Conservation (phyloP, 164 flowering plant species). For the Hamamelis virginiana region DNA sequence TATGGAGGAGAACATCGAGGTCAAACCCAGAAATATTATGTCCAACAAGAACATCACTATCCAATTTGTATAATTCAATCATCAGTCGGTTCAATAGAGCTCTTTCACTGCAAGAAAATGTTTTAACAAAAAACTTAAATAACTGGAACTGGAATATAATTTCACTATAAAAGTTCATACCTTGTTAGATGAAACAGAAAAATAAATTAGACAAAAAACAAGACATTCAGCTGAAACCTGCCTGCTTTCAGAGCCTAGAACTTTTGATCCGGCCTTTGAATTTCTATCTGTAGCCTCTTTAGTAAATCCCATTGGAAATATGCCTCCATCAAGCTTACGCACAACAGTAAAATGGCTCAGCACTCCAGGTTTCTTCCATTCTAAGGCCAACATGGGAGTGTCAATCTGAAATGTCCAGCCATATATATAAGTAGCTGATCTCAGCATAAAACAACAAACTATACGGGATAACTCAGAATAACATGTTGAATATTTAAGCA, state of each 20-base stretch:
- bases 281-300: conserved; percentile 73
- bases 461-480: not conserved
- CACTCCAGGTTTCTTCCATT: conserved; percentile 71
- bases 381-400: conserved; percentile 80
- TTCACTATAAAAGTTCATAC: not conserved
- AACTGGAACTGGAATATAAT: not conserved
- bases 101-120: conserved; percentile 71
- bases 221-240: conserved; percentile 10
- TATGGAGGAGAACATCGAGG: conserved; percentile 88
- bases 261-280: conserved; percentile 56
- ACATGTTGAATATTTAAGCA: not conserved
- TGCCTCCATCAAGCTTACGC: conserved; percentile 87
- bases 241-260: conserved; percentile 79
- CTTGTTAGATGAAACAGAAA: not conserved
- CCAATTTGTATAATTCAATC: conserved; percentile 79
- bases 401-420: conserved; percentile 71
- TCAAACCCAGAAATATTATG: conserved; percentile 99
- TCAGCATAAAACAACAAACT: conserved; percentile 4
- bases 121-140: conserved; percentile 1
- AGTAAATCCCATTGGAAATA: conserved; percentile 83
- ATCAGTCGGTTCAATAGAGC: conserved; percentile 84
- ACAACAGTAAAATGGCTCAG: conserved; percentile 89
- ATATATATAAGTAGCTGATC: conserved; percentile 1
- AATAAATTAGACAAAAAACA: not conserved
- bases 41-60: conserved; percentile 91